These are phyloP conservation scores for Pyropia yezoensis DNA, from an alignment of 23 red algal species.

Conservation along the genomic window DNA sequence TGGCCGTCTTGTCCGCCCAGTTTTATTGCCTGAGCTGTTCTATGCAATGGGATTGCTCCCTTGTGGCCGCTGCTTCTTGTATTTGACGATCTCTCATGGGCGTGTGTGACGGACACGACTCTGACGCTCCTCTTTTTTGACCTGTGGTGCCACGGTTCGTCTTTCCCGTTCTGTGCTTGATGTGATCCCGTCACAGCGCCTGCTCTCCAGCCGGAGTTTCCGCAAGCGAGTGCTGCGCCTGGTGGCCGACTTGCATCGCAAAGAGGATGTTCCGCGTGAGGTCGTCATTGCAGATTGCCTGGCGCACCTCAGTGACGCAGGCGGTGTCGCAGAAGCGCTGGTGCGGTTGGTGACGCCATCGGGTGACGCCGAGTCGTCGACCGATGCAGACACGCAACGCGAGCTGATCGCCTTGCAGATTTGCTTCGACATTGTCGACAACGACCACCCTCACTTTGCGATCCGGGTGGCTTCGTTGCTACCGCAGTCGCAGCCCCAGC, in stretches of 20 bases:
- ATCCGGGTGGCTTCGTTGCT: slow-evolving; percentile 35
- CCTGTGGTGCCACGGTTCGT: background rate
- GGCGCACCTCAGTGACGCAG: slow-evolving; percentile 60
- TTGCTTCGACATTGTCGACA: slow-evolving; percentile 88
- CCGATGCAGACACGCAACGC: slow-evolving; percentile 28
- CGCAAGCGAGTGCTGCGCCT: slow-evolving; percentile 60
- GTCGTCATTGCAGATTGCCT: slow-evolving; percentile 65
- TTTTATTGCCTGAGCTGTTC: too few species aligned
- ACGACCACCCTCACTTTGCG: slow-evolving; percentile 75
- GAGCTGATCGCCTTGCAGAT: slow-evolving; percentile 85
- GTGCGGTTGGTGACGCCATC: slow-evolving; percentile 11
- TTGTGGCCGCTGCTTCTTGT: too few species aligned
- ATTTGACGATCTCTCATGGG: too few species aligned
- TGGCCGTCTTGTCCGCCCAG: too few species aligned
- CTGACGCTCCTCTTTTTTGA: background rate
- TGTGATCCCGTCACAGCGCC: slow-evolving; percentile 4
- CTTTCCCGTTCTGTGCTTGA: background rate
- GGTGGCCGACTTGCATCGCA: slow-evolving; percentile 33
- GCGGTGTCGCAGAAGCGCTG: slow-evolving; percentile 66
- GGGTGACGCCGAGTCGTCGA: slow-evolving; percentile 8
- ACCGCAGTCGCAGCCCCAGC: background rate
- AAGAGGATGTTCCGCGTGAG: slow-evolving; percentile 5
- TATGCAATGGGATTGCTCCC: too few species aligned
- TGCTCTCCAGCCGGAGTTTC: slow-evolving; percentile 66
- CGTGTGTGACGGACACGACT: background rate